Evolutionary conservation across 2,329 filamentous ascomycete species (phyloP), one percentile per base, ranked within the genome.

Genomic region (Colletotrichum endophyticum): DNA sequence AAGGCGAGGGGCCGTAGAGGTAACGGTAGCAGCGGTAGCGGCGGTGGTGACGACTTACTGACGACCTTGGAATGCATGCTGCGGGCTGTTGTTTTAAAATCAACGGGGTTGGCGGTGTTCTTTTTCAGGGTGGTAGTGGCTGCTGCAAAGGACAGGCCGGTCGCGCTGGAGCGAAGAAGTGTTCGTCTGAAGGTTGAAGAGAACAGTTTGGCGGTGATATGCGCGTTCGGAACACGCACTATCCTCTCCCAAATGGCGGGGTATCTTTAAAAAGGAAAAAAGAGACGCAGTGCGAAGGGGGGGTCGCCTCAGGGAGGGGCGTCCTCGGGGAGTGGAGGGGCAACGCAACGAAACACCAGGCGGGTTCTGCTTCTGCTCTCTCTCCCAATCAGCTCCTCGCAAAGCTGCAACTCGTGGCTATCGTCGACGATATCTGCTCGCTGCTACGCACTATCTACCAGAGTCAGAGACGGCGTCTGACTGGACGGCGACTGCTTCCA

Each of bases 1-100:
- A 32, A 16, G 34, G 6, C 12, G 30, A 28, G n/a, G 25, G 36
- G 59, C 59, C 59, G 6, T 8, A 36, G 77, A 79, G 81, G 76
- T 81, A 49, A 49, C 39, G 39, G 39, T 49, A 49, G 39, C 19
- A 49, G 39, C 39, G 39, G 39, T 6, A n/a, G 39, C 39, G 3
- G 75, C 79, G 78, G 66, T 69, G 71, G 59, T 32, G 57, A 66
- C 66, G 67, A 94, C 93, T 84, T 90, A 95, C 94, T 95, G 84
- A 98, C 95, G 82, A 98, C 94, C 87, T 96, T 97, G 88, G 92
- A 95, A 87, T 99, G 97, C 94, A 98, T 98, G 84, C 91, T 95
- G 84, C 88, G 88, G 61, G 84, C 85, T 74, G 84, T 88, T 53
- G 84, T 85, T 75, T 84, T 82, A 72, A 87, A 78, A 49, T 86